Base-by-base conservation (phyloP, 2,329 filamentous ascomycete species). In the Ceratocystis cubensis region DNA sequence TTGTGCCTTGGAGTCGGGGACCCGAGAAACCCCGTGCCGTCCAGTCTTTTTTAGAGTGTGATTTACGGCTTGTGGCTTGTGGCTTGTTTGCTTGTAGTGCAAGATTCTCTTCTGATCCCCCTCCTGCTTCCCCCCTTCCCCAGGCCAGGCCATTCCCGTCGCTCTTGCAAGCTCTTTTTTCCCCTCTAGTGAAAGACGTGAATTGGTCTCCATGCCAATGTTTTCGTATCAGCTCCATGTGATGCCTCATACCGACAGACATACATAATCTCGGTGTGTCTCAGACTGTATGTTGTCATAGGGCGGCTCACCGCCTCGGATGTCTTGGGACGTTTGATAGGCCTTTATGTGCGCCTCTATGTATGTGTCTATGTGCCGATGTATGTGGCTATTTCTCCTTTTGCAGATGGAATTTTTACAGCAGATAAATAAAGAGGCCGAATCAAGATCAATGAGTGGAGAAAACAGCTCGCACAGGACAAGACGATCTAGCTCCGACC, bases 201-300 rank as follows among this genome's bases (percentile, higher is more conserved):
- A 53, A 41, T 41, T 41, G 10, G 37, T 4, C 37, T 3, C 37
- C 37, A 41, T 41, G 37, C 3, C 37, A 41, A 13, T 41, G 37
- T 53, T 25, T 53, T 53, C 20, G 3, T 53, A 15, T 4, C 48
- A 53, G 20, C 48, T 28, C 20, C 20, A 10, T 53, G 20, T 53
- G 48, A 20, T 25, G 20, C 20, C 25, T 25, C 7, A 53, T 53
- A 53, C 48, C 20, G 8, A 20, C 8, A 53, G 48, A 15, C 48
- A 33, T 59, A 59, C 15, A 59, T 59, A 33, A 59, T 59, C 15
- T 59, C 22, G 53, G 53, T 5, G 28, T 59, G 53, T 59, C 53
- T 59, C 53, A 59, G 7, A n/a, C 13, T 59, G 33, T 25, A 25
- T 59, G 15, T 33, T 59, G 53, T 59, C 53, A 37, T 17, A 59